Base-by-base conservation (phyloP, 495 filamentous ascomycete genomes). In the Elasticomyces elasticus region DNA sequence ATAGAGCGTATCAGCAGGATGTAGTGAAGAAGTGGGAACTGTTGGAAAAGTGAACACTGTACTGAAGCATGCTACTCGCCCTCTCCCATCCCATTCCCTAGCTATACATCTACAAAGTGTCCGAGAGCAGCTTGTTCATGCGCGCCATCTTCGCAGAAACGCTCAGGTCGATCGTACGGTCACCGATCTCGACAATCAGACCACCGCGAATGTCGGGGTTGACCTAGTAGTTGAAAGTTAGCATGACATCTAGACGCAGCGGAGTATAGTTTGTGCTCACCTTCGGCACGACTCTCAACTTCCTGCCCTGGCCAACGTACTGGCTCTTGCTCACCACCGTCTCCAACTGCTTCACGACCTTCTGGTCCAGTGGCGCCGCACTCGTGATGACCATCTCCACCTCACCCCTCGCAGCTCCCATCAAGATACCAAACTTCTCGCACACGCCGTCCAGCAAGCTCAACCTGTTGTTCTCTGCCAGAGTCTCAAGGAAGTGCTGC, bases 111-210 rank as follows among this genome's bases (percentile, higher is more conserved):
- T 89, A 98, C 83, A 97, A 74, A 69, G 85, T 79, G 75, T 98
- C 94, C 58, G 79, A 88, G 64, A 98, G 84, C 67, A 95, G 84
- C 83, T 98, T 98, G 86, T 97, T 98, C 82, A 97, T 85, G 80
- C 89, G 94, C 70, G 86, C 77, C 73, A 98, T 85, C 81, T 88
- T 92, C 67, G 87, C 76, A 13, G 92, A 92, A 62, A 98, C 88
- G 75, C 85, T 90, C 55, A 96, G 85, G 73, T 98, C 92, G 67
- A 98, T 92, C 67, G 92, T 97, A 64, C 94, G 85, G 78, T 95
- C 94, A 64, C 89, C 90, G 63, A 98, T 86, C 72, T 98, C 91
- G 64, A 98, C 92, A 58, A 98, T 72, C 48, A 98, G 83, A 20
- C 92, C 92, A 46, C 92, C 92, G 53, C 94, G 71, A 65, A 97